phyloP scores from a whole-genome alignment of 352 stramenopile genomes.

The Globisporangium rhizosaccharum region DNA sequence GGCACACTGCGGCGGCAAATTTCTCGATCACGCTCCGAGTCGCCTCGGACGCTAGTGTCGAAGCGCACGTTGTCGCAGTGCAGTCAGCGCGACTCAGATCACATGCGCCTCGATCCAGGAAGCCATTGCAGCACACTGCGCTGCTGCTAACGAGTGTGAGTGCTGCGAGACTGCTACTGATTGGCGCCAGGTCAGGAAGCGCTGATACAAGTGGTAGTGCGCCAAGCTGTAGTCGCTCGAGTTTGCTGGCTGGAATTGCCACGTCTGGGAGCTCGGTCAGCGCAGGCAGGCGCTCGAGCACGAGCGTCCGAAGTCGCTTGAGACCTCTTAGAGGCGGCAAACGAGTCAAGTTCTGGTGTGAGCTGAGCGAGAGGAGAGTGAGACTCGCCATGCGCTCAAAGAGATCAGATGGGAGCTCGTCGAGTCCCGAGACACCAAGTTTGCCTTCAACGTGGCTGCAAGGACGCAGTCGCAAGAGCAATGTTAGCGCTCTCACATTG shows the following conservation, averaged over 20 bases:
- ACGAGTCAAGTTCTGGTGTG: constrained; percentile 5
- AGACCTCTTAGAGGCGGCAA: constrained; percentile 17
- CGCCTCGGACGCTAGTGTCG: constrained; percentile 4
- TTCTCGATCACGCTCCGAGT: constrained; percentile 17
- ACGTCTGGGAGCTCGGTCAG: constrained; percentile 18
- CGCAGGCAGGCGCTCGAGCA: constrained; percentile 16
- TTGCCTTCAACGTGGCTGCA: constrained; percentile 11
- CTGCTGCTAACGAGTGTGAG: constrained; percentile 9
- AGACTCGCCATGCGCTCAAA: constrained; percentile 23
- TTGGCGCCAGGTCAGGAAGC: constrained; percentile 16
- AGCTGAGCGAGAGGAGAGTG: constrained; percentile 12
- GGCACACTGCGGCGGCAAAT: constrained; percentile 19
- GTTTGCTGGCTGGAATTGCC: background rate
- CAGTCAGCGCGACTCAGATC: constrained; percentile 23
- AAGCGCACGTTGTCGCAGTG: constrained; percentile 3
- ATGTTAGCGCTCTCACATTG: background rate
- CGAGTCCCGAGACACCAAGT: constrained; percentile 7
- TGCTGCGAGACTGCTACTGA: constrained; percentile 11
- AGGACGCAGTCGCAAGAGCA: background rate
- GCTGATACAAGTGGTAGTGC: constrained; percentile 8
- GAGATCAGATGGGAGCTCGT: constrained; percentile 11
- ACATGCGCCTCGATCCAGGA: constrained; percentile 15
- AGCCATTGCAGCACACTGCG: constrained; percentile 31
- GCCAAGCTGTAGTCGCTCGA: constrained; percentile 13
- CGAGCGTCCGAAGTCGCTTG: constrained; percentile 13